These are phyloP conservation scores for Phytophthora brassicae DNA, from an alignment of 352 stramenopile species.

Conservation along the genomic window DNA sequence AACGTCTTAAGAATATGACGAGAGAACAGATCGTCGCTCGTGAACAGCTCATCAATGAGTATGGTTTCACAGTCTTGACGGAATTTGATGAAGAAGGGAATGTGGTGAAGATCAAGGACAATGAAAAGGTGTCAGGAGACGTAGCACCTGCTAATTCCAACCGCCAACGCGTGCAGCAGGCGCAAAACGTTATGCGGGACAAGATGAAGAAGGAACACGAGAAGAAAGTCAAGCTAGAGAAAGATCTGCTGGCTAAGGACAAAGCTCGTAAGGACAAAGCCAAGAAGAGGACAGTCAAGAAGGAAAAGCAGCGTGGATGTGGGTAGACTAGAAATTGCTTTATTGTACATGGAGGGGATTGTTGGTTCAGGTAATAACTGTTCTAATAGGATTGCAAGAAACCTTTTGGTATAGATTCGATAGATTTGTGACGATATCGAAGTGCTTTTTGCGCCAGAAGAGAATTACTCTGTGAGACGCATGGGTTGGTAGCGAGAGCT, in stretches of 20 bases:
- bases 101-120: slow-evolving; percentile 74
- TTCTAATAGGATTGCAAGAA: slow-evolving; percentile 7
- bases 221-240: slow-evolving; percentile 68
- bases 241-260: slow-evolving; percentile 73
- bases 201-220: slow-evolving; percentile 80
- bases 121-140: slow-evolving; percentile 50
- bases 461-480: slow-evolving; percentile 24
- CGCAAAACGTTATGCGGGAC: slow-evolving; percentile 48
- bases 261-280: slow-evolving; percentile 70
- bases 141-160: slow-evolving; percentile 52
- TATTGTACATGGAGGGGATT: slow-evolving; percentile 14
- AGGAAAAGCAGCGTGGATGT: slow-evolving; percentile 68
- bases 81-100: slow-evolving; percentile 87
- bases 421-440: slow-evolving; percentile 23
- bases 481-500: slow-evolving; percentile 13
- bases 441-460: slow-evolving; percentile 35
- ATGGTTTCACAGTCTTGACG: slow-evolving; percentile 76
- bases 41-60: slow-evolving; percentile 81
- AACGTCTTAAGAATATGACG: slow-evolving; percentile 75
- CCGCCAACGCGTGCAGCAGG: slow-evolving; percentile 51
- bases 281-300: slow-evolving; percentile 73
- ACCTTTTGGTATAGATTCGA: slow-evolving; percentile 19
- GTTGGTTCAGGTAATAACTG: neutral
- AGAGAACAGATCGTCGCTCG: slow-evolving; percentile 63
- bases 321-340: slow-evolving; percentile 50